Base-by-base conservation (phyloP, 2,329 filamentous ascomycete species). In the Epichloe hybrida region DNA sequence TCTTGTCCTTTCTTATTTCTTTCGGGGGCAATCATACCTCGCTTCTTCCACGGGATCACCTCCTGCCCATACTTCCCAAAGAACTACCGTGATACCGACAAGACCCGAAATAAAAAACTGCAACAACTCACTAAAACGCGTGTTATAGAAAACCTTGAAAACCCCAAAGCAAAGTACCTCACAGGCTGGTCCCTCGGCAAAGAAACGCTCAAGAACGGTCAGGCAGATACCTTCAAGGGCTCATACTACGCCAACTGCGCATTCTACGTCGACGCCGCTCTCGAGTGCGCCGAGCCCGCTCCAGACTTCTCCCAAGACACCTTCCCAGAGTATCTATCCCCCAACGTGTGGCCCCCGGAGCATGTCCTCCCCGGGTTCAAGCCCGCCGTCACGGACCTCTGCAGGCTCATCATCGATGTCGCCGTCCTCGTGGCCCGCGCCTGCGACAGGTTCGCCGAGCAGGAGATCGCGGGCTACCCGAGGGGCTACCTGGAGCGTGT, bases 341-440 rank as follows among this genome's bases (percentile, higher is more conserved):
- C 87, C 1, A 97, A 96, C 64, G 76, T 95, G 52, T 98, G 93
- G 93, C 93, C 91, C 66, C 66, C 72, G 0, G 74, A 83, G 46
- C 66, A 71, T 3, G 71, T 79, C 1, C 73, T 97, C 1, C 88
- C 88, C 0, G 85, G 84, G 0, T 96, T 96, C 69, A 78, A 79
- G 53, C 67, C 72, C 38, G 80, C 81, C 1, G 79, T 95, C 54
- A 83, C 91, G 57, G 73, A 79, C 39, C 76, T 97, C 34, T 96
- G 90, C 65, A 73, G 72, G 0, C 69, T 97, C 55, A 88, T 97
- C 60, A 95, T 97, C 57, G 88, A 96, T 61, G 86, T 84, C 0
- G 93, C 88, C 1, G 86, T 85, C 3, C 74, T 97, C 8, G 93
- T 98, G 5, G 93, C 93, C 1, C 73, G 82, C n/a, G 88, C 87